Evolutionary conservation across 305 asterid species (phyloP).

Genomic region (Fraxinus paxiana): DNA sequence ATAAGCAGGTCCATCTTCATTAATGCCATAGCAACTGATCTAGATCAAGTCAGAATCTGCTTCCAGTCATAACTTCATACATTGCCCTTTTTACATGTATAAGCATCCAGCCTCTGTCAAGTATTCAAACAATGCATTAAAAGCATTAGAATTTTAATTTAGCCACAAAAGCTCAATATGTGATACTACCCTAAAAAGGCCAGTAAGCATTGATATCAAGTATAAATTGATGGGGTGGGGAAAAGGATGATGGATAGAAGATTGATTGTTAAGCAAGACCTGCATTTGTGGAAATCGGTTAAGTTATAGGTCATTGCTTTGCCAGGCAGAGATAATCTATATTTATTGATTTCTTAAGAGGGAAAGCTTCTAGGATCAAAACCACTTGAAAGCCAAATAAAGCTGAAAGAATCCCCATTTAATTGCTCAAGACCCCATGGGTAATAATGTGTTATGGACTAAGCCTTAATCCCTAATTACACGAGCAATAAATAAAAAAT

Average conservation of each 20-base stretch:
- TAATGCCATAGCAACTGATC: not conserved
- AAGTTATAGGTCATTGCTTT: not conserved
- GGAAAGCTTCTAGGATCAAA: not conserved
- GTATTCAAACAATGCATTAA: not conserved
- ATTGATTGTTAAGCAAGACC: not conserved
- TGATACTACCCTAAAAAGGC: not conserved
- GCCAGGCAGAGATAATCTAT: not conserved
- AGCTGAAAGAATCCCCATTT: not conserved
- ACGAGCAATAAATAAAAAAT: not conserved
- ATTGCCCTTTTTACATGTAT: not conserved
- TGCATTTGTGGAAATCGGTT: not conserved
- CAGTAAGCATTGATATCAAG: not conserved
- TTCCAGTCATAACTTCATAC: conserved; percentile 14
- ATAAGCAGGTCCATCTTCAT: conserved; percentile 32
- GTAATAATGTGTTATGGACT: not conserved
- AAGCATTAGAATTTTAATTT: not conserved
- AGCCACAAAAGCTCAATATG: not conserved
- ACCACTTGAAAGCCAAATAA: not conserved
- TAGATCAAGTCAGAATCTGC: conserved; percentile 10
- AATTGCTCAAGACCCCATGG: not conserved
- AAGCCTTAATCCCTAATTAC: not conserved
- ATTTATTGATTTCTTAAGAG: not conserved
- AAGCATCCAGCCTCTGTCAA: not conserved
- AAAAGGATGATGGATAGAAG: not conserved
- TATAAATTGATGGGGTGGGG: not conserved